Base-by-base conservation (phyloP, 345 rosid genomes). In the Sapria himalayana region DNA sequence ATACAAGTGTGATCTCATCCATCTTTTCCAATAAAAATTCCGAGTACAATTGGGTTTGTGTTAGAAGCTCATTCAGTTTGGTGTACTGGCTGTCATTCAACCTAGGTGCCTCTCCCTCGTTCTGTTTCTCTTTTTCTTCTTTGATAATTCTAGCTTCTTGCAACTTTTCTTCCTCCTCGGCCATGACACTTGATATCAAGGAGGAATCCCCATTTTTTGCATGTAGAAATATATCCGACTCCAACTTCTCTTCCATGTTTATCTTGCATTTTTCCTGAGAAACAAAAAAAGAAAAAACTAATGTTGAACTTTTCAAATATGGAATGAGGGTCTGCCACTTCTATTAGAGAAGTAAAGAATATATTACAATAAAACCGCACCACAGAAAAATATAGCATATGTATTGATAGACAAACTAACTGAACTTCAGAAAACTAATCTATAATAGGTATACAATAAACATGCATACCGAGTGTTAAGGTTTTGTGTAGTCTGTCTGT, bases 11-110 rank as follows among this genome's bases (percentile, higher is more conserved):
- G 22, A 79, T 79, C 51, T 76, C 72, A 12, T 79, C 95, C 81
- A 89, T 89, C 60, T 79, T 74, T 59, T 89, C 98, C 50, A 76
- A 64, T 48, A 89, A 66, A 47, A 82, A 79, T 65, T 82, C 81
- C 2, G 95, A 46, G 52, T 72, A 89, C 25, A 79, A 51, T 60
- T 79, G 71, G 14, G 95, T 72, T 61, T 79, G 91, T 1, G 92
- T 74, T 56, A 82, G 62, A 50, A 89, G 93, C 58, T 79, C 92
- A 41, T 89, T 86, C 51, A 82, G 46, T 54, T 52, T 74, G 9
- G 72, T 72, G 47, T 54, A 73, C 63, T 89, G 86, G 18, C 48
- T 34, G 20, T 67, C 84, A 49, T 72, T 52, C 43, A 82, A 43
- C 2, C 55, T 58, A 8, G 72, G 65, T 19, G 63, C 64, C 20